These are phyloP conservation scores for Polychaeton citri DNA, from an alignment of 2,329 filamentous ascomycete species.

Conservation along the genomic window DNA sequence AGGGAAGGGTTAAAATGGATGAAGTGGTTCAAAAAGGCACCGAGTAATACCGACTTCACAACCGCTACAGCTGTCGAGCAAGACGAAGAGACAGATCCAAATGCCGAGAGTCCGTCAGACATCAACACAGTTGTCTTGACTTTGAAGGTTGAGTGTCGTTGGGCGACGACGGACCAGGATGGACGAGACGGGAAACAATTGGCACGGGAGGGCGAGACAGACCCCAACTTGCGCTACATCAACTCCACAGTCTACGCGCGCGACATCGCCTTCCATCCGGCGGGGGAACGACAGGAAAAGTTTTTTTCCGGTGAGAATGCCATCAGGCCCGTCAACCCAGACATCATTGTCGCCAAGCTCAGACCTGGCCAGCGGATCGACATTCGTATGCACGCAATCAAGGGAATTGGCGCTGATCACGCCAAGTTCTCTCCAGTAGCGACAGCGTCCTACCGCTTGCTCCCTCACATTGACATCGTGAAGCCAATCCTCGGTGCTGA, in stretches of 20 bases:
- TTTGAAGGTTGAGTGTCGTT: constrained; percentile 67
- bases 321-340: constrained; percentile 70
- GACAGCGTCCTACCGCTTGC: constrained; percentile 80
- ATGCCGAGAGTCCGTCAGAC: constrained; percentile 46
- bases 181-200: constrained; percentile 33
- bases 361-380: constrained; percentile 79
- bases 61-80: constrained; percentile 28
- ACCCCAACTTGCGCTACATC: constrained; percentile 73
- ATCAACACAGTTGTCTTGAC: constrained; percentile 76
- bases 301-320: constrained; percentile 49
- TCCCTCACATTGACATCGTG: constrained; percentile 76
- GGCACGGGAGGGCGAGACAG: constrained; percentile 58
- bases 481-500: constrained; percentile 75
- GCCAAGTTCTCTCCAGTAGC: constrained; percentile 95
- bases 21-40: constrained; percentile 66
- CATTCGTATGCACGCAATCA: constrained; percentile 83
- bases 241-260: constrained; percentile 53
- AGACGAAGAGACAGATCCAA: constrained; percentile 27
- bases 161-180: constrained; percentile 40
- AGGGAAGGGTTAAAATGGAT: constrained; percentile 68
- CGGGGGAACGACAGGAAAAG: constrained; percentile 53
- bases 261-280: constrained; percentile 58
- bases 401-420: constrained; percentile 87
- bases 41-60: constrained; percentile 42
- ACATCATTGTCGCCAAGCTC: constrained; percentile 89